Percentiles rank a stretch among this genome's conserved stretches.
Evolutionary conservation across 2,329 filamentous ascomycete genomes (phyloP).

Genomic region (Beauveria pseudobassiana): DNA sequence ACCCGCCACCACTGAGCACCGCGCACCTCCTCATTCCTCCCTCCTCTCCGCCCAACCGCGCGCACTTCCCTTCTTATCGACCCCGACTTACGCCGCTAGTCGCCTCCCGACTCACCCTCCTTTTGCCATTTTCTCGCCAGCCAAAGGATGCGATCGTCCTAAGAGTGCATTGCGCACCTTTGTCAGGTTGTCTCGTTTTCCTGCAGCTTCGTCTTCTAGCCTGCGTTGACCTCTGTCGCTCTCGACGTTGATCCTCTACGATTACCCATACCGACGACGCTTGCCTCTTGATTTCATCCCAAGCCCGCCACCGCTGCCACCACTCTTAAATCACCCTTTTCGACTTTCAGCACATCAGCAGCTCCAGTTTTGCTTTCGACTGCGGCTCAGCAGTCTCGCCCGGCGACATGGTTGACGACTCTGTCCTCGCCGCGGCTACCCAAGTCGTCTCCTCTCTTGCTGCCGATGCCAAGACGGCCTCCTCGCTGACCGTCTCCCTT

Average conservation of each 20-base stretch:
- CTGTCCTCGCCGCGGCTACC: conserved; percentile 45
- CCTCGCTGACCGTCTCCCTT: conserved; percentile 32
- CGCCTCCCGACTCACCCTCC: neutral
- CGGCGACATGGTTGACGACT: conserved; percentile 43
- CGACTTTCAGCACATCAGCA: neutral
- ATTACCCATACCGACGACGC: neutral
- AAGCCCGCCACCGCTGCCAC: neutral
- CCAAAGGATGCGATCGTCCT: conserved; percentile 9
- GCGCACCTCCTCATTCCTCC: conserved; percentile 1
- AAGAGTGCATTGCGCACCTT: conserved; percentile 8
- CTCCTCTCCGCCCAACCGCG: conserved; percentile 4
- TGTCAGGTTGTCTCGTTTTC: neutral
- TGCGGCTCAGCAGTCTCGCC: conserved; percentile 10
- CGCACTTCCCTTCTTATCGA: neutral
- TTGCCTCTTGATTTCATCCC: neutral
- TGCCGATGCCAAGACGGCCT: conserved; percentile 31
- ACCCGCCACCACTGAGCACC: neutral
- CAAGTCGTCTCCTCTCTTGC: conserved; percentile 48
- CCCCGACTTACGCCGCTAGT: neutral
- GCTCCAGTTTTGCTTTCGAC: neutral
- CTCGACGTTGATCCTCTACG: neutral
- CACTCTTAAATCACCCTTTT: neutral
- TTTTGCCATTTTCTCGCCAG: neutral
- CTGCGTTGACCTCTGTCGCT: neutral
- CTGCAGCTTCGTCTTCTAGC: neutral